Conservation (phyloP, 169 alveolate genomes). For the Eimeria praecox region DNA sequence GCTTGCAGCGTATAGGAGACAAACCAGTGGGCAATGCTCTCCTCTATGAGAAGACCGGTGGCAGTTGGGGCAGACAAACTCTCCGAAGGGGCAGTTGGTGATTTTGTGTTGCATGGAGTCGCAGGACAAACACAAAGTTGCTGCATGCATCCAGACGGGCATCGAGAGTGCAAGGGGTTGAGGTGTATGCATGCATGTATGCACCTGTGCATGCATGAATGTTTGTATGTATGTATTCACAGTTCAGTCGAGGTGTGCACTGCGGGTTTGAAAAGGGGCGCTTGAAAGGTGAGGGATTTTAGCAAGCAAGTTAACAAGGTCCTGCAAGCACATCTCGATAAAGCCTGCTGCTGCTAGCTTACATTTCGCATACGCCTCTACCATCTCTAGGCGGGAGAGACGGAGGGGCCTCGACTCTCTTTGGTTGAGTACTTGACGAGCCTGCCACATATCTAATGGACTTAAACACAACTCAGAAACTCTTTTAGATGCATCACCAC, state of each 20-base stretch:
- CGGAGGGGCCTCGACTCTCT: constrained; percentile 76
- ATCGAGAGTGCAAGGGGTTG: background rate
- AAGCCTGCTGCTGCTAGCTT: constrained; percentile 12
- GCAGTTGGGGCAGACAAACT: constrained; percentile 89
- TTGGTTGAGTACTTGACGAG: constrained; percentile 67
- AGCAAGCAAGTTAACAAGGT: no score
- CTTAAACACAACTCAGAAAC: background rate
- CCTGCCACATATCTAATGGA: constrained; percentile 66
- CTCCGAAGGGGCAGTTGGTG: constrained; percentile 87
- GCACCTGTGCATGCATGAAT: no score
- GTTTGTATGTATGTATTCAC: no score
- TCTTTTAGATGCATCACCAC: background rate
- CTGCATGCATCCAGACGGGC: constrained; percentile 9
- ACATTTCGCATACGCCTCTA: constrained; percentile 81
- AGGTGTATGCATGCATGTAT: background rate
- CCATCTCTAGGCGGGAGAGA: constrained; percentile 79
- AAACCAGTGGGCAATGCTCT: constrained; percentile 79
- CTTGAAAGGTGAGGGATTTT: no score
- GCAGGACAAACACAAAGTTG: constrained; percentile 86
- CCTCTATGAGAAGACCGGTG: constrained; percentile 88
- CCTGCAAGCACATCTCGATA: no score
- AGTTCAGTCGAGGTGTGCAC: no score
- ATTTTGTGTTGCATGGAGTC: constrained; percentile 87
- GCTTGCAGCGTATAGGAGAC: no score
- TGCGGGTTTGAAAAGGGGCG: no score